Conservation (phyloP, 805 yeast genomes). For the Schwanniomyces vanrijiae region DNA sequence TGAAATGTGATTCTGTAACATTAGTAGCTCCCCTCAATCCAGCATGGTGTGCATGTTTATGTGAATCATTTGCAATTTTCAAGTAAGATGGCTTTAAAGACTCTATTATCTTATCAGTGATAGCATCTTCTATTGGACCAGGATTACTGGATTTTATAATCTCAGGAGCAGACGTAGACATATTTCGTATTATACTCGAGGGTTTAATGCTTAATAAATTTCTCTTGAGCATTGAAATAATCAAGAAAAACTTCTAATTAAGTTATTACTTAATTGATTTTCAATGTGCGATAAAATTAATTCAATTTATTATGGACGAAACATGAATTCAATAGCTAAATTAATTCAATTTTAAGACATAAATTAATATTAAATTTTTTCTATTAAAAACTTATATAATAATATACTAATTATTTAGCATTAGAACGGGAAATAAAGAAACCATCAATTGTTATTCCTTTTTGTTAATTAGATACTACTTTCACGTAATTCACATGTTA, state of each 20-base stretch:
- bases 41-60: slow-evolving; percentile 84
- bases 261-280: not conserved
- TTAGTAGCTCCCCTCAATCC: slow-evolving; percentile 75
- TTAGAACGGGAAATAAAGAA: no score
- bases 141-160: slow-evolving; percentile 15
- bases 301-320: no score
- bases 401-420: no score
- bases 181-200: not conserved
- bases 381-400: no score
- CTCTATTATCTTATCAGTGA: slow-evolving; percentile 42
- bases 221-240: not conserved
- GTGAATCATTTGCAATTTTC: slow-evolving; percentile 74
- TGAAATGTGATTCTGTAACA: slow-evolving; percentile 77
- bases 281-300: not conserved
- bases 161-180: slow-evolving; percentile 2
- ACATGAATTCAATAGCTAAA: no score
- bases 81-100: slow-evolving; percentile 46
- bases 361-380: no score
- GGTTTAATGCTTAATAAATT: not conserved
- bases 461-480: no score
- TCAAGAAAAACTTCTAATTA: not conserved
- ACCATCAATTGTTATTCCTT: no score
- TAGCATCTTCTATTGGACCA: slow-evolving; percentile 51
- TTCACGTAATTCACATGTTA: no score
- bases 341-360: no score